Evolutionary conservation across 2,329 filamentous ascomycete genomes (phyloP).

Genomic region (Cercospora sp.): DNA sequence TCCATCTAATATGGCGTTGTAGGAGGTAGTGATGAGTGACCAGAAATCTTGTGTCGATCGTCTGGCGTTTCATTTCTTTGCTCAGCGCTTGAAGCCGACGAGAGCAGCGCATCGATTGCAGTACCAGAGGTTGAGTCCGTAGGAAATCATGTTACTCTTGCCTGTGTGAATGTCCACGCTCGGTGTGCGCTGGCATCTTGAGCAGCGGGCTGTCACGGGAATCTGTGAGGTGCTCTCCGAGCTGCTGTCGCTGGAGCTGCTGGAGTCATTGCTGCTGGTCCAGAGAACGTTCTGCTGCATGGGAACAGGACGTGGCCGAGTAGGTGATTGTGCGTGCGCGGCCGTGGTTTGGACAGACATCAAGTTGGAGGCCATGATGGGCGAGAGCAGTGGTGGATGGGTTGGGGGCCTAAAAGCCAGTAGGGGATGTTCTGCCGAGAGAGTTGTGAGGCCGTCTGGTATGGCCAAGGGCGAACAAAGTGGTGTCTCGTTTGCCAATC

Average conservation of each 20-base stretch:
- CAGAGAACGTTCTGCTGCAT: constrained; percentile 38
- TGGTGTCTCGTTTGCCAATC: background rate
- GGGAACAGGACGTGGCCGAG: constrained; percentile 36
- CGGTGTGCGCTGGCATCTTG: constrained; percentile 40
- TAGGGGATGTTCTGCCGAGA: background rate
- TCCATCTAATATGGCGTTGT: background rate
- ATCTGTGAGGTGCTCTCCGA: constrained; percentile 26
- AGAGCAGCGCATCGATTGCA: constrained; percentile 41
- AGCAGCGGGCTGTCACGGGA: constrained; percentile 38
- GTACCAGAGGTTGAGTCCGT: constrained; percentile 43
- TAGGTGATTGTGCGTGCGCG: constrained; percentile 29
- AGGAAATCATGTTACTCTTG: constrained; percentile 42
- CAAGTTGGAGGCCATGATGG: constrained; percentile 30
- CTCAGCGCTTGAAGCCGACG: constrained; percentile 40
- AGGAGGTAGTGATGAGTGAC: background rate
- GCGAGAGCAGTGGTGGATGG: background rate
- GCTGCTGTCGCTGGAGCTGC: constrained; percentile 25
- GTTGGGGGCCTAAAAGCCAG: background rate
- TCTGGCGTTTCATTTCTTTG: background rate
- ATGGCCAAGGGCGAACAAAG: background rate
- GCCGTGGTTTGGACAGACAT: constrained; percentile 39
- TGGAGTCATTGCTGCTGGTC: constrained; percentile 36
- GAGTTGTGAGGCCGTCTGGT: background rate
- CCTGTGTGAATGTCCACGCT: constrained; percentile 39
- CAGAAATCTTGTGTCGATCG: background rate